Conservation (phyloP, 768 basidiomycete genomes). For the Cystofilobasidium ferigula region DNA sequence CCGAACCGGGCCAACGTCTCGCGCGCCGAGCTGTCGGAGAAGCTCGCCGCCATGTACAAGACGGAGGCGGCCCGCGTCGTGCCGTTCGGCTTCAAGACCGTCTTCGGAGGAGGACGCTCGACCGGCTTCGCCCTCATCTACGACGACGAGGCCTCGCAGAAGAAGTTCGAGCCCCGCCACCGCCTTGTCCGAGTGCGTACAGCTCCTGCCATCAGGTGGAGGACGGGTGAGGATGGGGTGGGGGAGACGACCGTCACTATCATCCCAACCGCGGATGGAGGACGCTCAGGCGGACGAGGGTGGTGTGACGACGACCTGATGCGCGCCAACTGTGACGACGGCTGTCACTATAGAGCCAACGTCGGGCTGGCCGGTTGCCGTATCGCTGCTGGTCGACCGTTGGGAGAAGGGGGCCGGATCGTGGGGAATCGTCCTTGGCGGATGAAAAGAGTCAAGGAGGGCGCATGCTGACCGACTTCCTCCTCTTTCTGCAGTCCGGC, state of each 20-base stretch:
- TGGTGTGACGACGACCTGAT: too few species aligned
- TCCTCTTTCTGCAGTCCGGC: conserved; percentile 34
- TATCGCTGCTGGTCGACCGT: too few species aligned
- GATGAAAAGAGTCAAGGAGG: too few species aligned
- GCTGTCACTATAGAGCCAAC: too few species aligned
- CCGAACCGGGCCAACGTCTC: conserved; percentile 91
- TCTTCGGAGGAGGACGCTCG: conserved; percentile 92
- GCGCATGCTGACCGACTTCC: not conserved
- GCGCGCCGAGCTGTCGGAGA: conserved; percentile 79
- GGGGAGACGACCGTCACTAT: too few species aligned
- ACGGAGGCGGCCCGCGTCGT: conserved; percentile 76
- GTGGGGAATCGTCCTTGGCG: too few species aligned
- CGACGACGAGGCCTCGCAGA: conserved; percentile 87
- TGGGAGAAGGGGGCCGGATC: too few species aligned
- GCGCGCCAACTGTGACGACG: too few species aligned
- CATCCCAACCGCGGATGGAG: too few species aligned
- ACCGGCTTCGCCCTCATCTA: conserved; percentile 97
- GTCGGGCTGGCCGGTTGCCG: too few species aligned
- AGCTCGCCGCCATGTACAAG: conserved; percentile 88
- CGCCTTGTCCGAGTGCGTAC: conserved; percentile 79
- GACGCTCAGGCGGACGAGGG: too few species aligned
- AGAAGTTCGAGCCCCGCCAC: conserved; percentile 94
- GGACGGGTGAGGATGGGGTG: too few species aligned
- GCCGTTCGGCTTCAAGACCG: conserved; percentile 64
- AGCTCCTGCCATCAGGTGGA: not conserved